phyloP scores from a whole-genome alignment of 2,329 filamentous ascomycete species.

The Pseudogymnoascus sp. region DNA sequence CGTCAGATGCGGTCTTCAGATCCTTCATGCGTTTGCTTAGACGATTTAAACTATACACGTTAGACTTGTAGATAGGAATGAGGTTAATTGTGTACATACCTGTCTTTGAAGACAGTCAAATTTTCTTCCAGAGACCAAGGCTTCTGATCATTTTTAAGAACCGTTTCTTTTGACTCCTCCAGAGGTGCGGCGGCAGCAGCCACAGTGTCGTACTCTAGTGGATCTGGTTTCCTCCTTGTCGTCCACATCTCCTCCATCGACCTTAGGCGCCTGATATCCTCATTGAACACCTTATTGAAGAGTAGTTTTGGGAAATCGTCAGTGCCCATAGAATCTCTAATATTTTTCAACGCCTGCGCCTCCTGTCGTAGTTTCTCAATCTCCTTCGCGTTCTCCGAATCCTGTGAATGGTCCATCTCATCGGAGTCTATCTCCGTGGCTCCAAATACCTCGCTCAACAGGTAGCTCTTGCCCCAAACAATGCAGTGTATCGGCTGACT shows the following conservation, averaged over 20 bases:
- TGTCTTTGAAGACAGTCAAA: constrained; percentile 77
- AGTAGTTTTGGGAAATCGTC: constrained; percentile 68
- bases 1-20: constrained; percentile 43
- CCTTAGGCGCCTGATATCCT: constrained; percentile 73
- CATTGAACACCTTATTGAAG: constrained; percentile 86
- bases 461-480: constrained; percentile 95
- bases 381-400: constrained; percentile 76
- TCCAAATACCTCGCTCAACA: constrained; percentile 88
- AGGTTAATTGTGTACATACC: constrained; percentile 27
- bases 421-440: constrained; percentile 77
- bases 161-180: constrained; percentile 38
- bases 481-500: constrained; percentile 98
- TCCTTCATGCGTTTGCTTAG: constrained; percentile 66
- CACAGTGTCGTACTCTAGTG: constrained; percentile 61
- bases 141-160: constrained; percentile 60
- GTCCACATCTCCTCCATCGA: constrained; percentile 98
- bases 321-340: constrained; percentile 73
- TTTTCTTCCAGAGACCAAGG: constrained; percentile 80
- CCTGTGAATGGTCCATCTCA: constrained; percentile 69
- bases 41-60: constrained; percentile 51
- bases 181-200: constrained; percentile 30
- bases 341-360: constrained; percentile 72
- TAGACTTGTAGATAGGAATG: constrained; percentile 5
- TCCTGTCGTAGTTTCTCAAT: constrained; percentile 83
- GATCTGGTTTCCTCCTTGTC: constrained; percentile 62